Evolutionary conservation across 2,329 filamentous ascomycete genomes (phyloP), one percentile per base, ranked within the genome.

Genomic region (Nakataea oryzae): DNA sequence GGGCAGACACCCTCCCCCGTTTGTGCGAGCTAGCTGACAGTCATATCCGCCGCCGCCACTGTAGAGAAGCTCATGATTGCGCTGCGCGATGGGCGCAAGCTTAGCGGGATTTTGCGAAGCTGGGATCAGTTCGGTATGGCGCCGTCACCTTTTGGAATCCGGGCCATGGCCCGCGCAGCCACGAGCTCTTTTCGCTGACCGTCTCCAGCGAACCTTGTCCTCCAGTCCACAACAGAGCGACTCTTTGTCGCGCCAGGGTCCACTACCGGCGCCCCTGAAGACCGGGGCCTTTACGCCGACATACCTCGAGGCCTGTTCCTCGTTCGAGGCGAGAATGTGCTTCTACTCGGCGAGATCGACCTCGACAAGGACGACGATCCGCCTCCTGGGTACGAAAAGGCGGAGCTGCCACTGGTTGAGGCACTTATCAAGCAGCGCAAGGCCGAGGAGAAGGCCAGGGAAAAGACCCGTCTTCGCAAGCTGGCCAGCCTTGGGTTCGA

Each of bases 61-160:
- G 66, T 74, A 97, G 95, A 99, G 79, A 99, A 99, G 78, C 86
- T 99, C 64, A 86, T 97, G 77, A 83, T 97, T 62, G 86, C 93
- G 58, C 83, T 99, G 62, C 89, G 95, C 68, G 95, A 99, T 73
- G 95, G 96, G 65, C 86, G 93, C 69, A 97, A 97, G 78, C 81
- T 97, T 67, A 90, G 96, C 68, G 95, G 95, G 32, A 90, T 97
- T 58, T 78, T 99, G 68, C 84, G 95, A 70, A 96, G 91, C 69
- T 99, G 95, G 91, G 95, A 99, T 76, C 95, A 99, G 75, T 97
- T 96, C 72, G 93, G 93, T 96, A 86, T 70, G 81, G 21, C 32
- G 21, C 2, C 17, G 29, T 9, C 24, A 34, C 58, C 27, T 60
- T n/a, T 27, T 11, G 27, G 29, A 17, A 27, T 13, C 9, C 26